Conservation (phyloP, 139 green algal species). For the Klebsormidium nitens region DNA sequence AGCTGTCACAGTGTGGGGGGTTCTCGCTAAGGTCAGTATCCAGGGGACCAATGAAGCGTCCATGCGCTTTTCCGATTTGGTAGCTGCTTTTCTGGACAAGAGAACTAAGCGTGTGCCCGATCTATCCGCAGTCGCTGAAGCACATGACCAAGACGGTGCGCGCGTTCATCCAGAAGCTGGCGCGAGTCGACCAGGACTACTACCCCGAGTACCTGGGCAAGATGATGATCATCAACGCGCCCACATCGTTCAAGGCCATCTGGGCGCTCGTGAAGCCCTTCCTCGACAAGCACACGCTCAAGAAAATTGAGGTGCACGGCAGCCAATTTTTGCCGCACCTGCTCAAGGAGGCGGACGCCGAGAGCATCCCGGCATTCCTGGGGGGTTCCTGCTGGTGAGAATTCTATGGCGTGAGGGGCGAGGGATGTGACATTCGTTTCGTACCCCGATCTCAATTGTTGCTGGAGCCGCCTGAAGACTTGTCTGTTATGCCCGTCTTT, state of each 20-base stretch:
- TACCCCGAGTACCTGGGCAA: slow-evolving; percentile 21
- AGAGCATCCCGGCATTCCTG: slow-evolving; percentile 2
- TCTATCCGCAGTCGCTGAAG: no score
- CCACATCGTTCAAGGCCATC: slow-evolving; percentile 37
- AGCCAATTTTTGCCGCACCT: not conserved
- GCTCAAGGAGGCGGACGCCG: not conserved
- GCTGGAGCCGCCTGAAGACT: no score
- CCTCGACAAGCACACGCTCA: slow-evolving; percentile 23
- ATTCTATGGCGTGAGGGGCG: no score
- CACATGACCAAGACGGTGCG: not conserved
- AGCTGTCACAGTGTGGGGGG: no score
- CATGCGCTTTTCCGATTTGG: no score
- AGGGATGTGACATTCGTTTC: no score
- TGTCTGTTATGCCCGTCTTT: no score
- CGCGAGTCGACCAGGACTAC: slow-evolving; percentile 2
- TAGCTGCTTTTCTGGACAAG: no score
- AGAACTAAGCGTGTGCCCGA: no score
- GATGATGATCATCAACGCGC: slow-evolving; percentile 48
- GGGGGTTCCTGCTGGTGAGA: slow-evolving; percentile 3
- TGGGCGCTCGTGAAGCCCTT: slow-evolving; percentile 37
- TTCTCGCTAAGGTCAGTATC: no score
- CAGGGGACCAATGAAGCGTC: no score
- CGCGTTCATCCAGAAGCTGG: not conserved
- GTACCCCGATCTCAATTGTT: no score
- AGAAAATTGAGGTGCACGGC: slow-evolving; percentile 22